Evolutionary conservation across 2,329 filamentous ascomycete species (phyloP), one percentile per base, ranked within the genome.

Genomic region (Pochonia chlamydosporia): DNA sequence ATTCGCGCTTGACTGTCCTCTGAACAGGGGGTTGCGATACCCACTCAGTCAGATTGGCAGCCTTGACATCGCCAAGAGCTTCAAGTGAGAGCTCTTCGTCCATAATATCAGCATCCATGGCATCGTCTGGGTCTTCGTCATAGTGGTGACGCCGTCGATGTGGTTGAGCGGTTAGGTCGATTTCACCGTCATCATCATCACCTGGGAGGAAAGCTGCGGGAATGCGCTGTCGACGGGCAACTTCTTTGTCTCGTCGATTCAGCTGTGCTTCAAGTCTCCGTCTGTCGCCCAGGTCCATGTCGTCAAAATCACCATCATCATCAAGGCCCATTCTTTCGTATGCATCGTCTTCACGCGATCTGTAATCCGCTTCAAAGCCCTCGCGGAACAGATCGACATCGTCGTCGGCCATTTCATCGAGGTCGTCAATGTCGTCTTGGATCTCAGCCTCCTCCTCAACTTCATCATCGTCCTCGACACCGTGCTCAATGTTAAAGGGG

Each of bases 61-160:
- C 90, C 66, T 99, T 99, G 54, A 97, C 85, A 64, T 99, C 93
- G 52, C 87, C 83, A 36, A 99, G 75, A 11, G 89, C 89, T 67
- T 97, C 92, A 0, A 97, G 79, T 2, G 91, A 91, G 18, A 99
- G 79, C 66, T 97, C 91, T 65, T 95, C 92, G 54, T 95, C 88
- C 87, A 97, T 92, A 54, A 96, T 90, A 61, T 96, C 89, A 41
- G 86, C 88, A 49, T 85, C 88, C 82, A 96, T 90, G 52, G 91
- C 86, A 55, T 96, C 91, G 55, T 96, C 91, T 11, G 85, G 84
- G 35, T 96, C 90, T 67, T 99, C 95, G 54, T 99, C 93, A 61
- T 97, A 99, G 57, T 87, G 82, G 67, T 93, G 88, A 56, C 93
- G 83, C 44, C 89, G 84, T 55, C 92, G 83, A 46, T 91, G 84